Conservation (phyloP, 208 protist species). For the Leishmania amazonensis region DNA sequence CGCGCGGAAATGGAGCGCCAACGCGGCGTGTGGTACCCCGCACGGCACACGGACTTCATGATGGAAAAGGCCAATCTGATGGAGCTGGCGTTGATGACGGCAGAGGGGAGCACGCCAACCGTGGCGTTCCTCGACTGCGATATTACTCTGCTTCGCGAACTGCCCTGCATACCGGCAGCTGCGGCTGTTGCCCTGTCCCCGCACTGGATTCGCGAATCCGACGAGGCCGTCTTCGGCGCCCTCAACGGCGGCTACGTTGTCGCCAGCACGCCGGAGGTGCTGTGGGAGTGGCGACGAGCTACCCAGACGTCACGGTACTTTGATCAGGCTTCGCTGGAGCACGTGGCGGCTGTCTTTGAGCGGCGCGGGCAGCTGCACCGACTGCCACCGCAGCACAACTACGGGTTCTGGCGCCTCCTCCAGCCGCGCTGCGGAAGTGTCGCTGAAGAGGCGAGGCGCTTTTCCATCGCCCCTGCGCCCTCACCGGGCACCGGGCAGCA, state of each 20-base stretch:
- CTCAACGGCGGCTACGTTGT: constrained; percentile 83
- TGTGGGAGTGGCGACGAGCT: constrained; percentile 65
- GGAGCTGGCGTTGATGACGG: constrained; percentile 55
- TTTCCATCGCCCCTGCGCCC: constrained; percentile 39
- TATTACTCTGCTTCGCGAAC: constrained; percentile 51
- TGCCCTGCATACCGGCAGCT: constrained; percentile 39
- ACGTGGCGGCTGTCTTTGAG: constrained; percentile 44
- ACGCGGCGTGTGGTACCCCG: constrained; percentile 68
- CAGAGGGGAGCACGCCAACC: constrained; percentile 1
- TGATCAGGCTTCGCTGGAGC: constrained; percentile 78
- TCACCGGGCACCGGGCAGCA: neutral
- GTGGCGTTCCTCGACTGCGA: constrained; percentile 81
- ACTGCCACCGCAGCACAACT: constrained; percentile 79
- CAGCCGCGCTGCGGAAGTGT: constrained; percentile 35
- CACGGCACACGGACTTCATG: constrained; percentile 84
- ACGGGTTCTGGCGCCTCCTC: constrained; percentile 85
- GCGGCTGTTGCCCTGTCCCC: constrained; percentile 62
- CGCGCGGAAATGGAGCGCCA: constrained; percentile 70
- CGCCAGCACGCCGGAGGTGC: constrained; percentile 32
- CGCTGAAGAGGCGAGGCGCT: constrained; percentile 43
- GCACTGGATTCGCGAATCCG: constrained; percentile 45
- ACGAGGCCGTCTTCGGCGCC: constrained; percentile 69
- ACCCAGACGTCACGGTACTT: constrained; percentile 72
- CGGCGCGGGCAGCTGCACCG: constrained; percentile 31
- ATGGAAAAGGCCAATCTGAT: constrained; percentile 89